phyloP scores from a whole-genome alignment of 257 asterid genomes.

The Leptodermis oblonga region DNA sequence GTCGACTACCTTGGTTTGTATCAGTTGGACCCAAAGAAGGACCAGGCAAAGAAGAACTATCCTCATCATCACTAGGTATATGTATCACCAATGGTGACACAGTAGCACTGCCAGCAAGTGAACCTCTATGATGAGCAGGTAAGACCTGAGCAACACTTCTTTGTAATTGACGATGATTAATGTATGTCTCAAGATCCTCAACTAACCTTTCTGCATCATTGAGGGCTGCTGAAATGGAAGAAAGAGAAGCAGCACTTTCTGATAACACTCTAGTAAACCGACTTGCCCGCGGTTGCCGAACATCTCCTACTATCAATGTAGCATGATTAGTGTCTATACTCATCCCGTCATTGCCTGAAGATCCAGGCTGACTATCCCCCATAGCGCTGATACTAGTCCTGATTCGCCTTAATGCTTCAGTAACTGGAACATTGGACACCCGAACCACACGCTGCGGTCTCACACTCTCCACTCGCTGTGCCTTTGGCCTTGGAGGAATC shows the following conservation, averaged over 20 bases:
- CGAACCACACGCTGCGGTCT: conserved; percentile 42
- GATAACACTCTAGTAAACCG: conserved; percentile 62
- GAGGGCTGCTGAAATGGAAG: conserved; percentile 67
- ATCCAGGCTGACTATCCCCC: conserved; percentile 31
- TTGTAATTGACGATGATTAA: conserved; percentile 36
- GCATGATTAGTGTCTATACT: conserved; percentile 21
- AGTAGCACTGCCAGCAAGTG: conserved; percentile 30
- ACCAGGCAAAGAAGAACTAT: conserved; percentile 25
- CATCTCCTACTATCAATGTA: conserved; percentile 32
- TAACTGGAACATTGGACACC: conserved; percentile 40
- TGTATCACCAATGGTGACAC: conserved; percentile 31
- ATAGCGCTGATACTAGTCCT: conserved; percentile 45
- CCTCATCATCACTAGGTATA: conserved; percentile 23
- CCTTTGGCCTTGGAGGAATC: conserved; percentile 56
- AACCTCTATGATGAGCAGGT: conserved; percentile 33
- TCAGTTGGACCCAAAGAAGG: conserved; percentile 40
- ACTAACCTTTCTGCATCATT: conserved; percentile 66
- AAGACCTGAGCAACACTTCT: conserved; percentile 29
- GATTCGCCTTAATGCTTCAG: conserved; percentile 50
- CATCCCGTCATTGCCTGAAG: conserved; percentile 19
- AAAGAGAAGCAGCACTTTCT: conserved; percentile 72
- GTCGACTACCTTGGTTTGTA: conserved; percentile 28
- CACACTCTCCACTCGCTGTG: conserved; percentile 43
- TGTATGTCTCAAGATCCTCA: conserved; percentile 65
- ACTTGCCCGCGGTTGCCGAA: conserved; percentile 43